Conservation (phyloP, 2,329 filamentous ascomycete species). For the Cercospora zeae-maydis region DNA sequence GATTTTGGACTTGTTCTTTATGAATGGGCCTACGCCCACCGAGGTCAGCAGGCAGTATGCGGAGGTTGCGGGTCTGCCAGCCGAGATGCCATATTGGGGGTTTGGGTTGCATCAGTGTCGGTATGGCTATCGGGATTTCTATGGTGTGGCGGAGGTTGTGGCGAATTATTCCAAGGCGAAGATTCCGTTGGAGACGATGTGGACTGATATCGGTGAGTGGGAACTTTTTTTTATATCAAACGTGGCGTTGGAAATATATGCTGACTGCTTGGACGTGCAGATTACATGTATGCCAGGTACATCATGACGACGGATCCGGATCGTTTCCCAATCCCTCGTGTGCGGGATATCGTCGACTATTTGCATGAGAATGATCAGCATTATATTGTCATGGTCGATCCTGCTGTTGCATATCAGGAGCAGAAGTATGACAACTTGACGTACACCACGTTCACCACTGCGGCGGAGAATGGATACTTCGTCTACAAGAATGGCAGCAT, state of each 20-base stretch:
- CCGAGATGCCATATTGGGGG: conserved; percentile 52
- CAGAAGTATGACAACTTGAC: conserved; percentile 21
- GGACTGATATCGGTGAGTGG: conserved; percentile 51
- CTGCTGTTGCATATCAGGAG: conserved; percentile 50
- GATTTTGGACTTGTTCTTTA: conserved; percentile 61
- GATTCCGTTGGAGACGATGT: conserved; percentile 69
- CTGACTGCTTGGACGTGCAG: background rate
- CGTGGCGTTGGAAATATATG: background rate
- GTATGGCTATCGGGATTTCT: conserved; percentile 45
- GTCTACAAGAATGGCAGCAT: conserved; percentile 54
- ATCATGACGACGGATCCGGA: conserved; percentile 64
- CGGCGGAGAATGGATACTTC: conserved; percentile 55
- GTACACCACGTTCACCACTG: conserved; percentile 55
- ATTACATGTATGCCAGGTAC: conserved; percentile 42
- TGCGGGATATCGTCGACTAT: conserved; percentile 60
- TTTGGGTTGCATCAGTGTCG: conserved; percentile 53
- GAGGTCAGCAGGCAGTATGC: conserved; percentile 50
- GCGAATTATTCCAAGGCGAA: conserved; percentile 60
- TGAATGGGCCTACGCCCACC: conserved; percentile 46
- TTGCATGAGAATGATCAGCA: conserved; percentile 43
- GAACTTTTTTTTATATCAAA: background rate
- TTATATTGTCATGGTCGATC: conserved; percentile 68
- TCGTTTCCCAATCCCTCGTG: conserved; percentile 57
- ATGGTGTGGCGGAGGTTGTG: conserved; percentile 62
- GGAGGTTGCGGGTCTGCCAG: conserved; percentile 45